Conservation (phyloP, 192 early-diverging fungal genomes). For the Chytriomyces hyalinus region DNA sequence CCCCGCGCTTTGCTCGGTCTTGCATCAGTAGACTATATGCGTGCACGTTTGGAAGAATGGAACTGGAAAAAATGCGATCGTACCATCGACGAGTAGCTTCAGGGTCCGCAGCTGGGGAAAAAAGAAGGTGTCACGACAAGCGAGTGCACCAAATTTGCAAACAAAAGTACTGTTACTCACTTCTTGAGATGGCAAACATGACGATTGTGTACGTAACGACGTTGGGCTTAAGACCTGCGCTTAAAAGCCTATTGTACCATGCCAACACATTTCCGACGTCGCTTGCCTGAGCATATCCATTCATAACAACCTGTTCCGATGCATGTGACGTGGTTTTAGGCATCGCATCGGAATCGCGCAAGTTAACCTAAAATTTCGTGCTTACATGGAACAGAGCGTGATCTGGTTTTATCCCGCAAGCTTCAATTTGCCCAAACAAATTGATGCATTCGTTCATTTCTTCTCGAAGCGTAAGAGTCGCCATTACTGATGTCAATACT, state of each 20-base stretch:
- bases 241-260: constrained; percentile 37
- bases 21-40: constrained; percentile 37
- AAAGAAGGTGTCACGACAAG: background rate
- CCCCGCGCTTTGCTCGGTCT: constrained; percentile 28
- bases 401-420: constrained; percentile 24
- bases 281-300: constrained; percentile 24
- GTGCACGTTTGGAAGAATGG: constrained; percentile 34
- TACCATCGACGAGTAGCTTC: constrained; percentile 39
- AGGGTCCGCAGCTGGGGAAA: constrained; percentile 16
- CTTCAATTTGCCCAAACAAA: constrained; percentile 29
- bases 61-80: constrained; percentile 34
- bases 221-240: constrained; percentile 21
- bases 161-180: background rate
- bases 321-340: background rate
- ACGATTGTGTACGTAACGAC: constrained; percentile 37
- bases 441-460: constrained; percentile 23
- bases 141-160: background rate
- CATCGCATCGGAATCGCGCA: too few relatives aligned
- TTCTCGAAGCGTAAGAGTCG: constrained; percentile 8
- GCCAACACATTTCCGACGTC: constrained; percentile 24
- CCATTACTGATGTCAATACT: constrained; percentile 23
- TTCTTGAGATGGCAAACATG: constrained; percentile 35
- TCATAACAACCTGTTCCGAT: constrained; percentile 31
- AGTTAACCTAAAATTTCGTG: too few relatives aligned
- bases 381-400: constrained; percentile 33